Base-by-base conservation (phyloP, 495 filamentous ascomycete species). In the Lindgomyces ingoldianus region DNA sequence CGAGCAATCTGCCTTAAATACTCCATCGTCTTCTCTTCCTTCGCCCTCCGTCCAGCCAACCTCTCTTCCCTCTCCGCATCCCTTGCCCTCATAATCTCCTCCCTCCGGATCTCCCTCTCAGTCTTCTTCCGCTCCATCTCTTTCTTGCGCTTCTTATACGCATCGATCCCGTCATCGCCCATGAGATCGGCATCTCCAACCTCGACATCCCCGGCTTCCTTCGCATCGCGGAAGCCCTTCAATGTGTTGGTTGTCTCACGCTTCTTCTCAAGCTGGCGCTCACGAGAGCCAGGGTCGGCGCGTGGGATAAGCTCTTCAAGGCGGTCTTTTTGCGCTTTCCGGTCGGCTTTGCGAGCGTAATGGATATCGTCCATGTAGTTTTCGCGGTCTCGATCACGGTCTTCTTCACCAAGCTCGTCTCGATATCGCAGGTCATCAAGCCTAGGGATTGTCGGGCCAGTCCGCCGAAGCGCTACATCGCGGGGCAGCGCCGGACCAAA, bases 181-280 rank as follows among this genome's bases (percentile, higher is more conserved):
- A 90, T 80, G 44, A 90, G 68, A 24, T 90, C 85, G 1, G 69
- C 65, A 26, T 89, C 89, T 0, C 72, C 74, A 0, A 88, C 78
- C 56, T 89, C 88, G 12, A 69, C 74, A n/a, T 74, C 80, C 0
- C 80, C 85, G 1, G 81, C 81, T 22, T 80, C 83, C 68, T 78
- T 81, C 10, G 73, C 72, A 8, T 89, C 84, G 0, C 84, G 76
- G 64, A 88, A 90, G 19, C 75, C 76, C 6, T 79, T 74, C 76
- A 88, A 83, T 0, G 79, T 70, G 4, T 76, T 79, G 1, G 84
- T 79, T 4, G 72, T 75, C 57, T 88, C 85, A 11, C 77, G 77
- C 49, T 86, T 87, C 80, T 96, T 96, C 79, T 98, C 93, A 3
- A 98, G 80, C 57, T 85, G 84, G 9, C 93, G 85, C 74, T 96